These are phyloP conservation scores for Fusarium redolens DNA, from an alignment of 2,329 filamentous ascomycete genomes.

Conservation along the genomic window DNA sequence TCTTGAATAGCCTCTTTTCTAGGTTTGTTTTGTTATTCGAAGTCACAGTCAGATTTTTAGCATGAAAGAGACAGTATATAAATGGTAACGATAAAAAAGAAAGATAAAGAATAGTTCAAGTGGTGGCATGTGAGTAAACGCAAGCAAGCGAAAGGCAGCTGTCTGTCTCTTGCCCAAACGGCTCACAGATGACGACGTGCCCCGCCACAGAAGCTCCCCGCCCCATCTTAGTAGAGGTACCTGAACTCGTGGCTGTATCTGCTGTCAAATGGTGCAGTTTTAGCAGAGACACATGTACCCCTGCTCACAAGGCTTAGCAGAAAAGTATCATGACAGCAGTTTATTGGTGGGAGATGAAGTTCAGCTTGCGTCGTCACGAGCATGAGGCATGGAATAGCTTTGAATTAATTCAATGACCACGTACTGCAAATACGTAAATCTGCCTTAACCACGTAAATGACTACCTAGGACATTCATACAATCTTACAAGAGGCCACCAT, in stretches of 20 bases:
- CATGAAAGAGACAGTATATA: constrained; percentile 6
- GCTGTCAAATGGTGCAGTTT: neutral
- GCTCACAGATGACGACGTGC: constrained; percentile 43
- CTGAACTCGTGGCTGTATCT: neutral
- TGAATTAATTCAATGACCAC: constrained; percentile 23
- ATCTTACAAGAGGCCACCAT: neutral
- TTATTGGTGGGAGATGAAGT: constrained; percentile 8
- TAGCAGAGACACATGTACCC: constrained; percentile 9
- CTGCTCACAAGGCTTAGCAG: constrained; percentile 10
- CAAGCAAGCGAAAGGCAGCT: constrained; percentile 16
- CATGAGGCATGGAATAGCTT: neutral
- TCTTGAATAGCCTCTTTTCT: neutral
- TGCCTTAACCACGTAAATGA: constrained; percentile 6
- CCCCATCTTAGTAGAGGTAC: constrained; percentile 29
- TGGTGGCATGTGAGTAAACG: constrained; percentile 35
- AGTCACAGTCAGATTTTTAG: neutral
- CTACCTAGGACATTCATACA: neutral
- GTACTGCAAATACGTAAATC: constrained; percentile 31
- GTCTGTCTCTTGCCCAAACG: constrained; percentile 36
- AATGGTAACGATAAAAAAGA: constrained; percentile 6
- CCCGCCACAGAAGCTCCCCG: constrained; percentile 35
- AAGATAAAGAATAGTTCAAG: neutral
- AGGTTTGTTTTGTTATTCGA: neutral
- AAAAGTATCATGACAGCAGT: constrained; percentile 9
- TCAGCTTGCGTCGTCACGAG: constrained; percentile 33